Base-by-base conservation (phyloP, 2,329 filamentous ascomycete species). In the Colletotrichum nymphaeae region DNA sequence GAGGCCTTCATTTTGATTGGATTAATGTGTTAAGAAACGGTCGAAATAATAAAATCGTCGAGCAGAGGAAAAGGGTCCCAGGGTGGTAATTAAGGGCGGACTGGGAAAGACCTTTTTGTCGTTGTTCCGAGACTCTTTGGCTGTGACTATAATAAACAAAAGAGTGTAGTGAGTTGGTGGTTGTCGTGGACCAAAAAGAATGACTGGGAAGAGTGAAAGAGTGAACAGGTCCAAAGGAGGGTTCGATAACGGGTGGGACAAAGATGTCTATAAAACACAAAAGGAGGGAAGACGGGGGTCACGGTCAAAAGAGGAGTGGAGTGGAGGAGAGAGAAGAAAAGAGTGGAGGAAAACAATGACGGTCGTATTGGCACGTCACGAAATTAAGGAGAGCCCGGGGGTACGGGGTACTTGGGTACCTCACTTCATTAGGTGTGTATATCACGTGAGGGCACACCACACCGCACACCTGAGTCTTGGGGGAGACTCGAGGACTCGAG, bases 1-100 rank as follows among this genome's bases (percentile, higher is more conserved):
- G 75, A 81, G 81, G 85, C 86, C 88, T 88, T 73, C 70, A 73
- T 73, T 32, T 69, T 73, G 70, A 60, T 26, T 49, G 30, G 53
- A 56, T 56, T 30, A n/a, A 26, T 62, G 16, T 30, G 28, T 26
- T 63, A 42, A 59, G 32, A 8, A n/a, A 24, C 42, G 65, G 14
- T 64, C 9, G 30, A 19, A 37, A 28, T 16, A n/a, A 32, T 12
- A 24, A 16, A 32, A 64, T 55, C 49, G 53, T 60, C 66, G 66
- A 59, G 58, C 49, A 30, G 14, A 46, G 24, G 58, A 30, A 14
- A 63, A 19, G 22, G 58, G 37, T 69, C 58, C 65, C 65, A 64
- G 42, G 56, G 19, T 5, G 2, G 56, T 35, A 35, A 26, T 63
- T 42, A 58, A 57, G n/a, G 32, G 19, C 19, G 24, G 35, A 53